A percentile compares a stretch with the other conserved stretches of the same genome.
These are phyloP conservation scores for Diplotaxis tenuifolia DNA, from an alignment of 345 rosid genomes.

Conservation along the genomic window DNA sequence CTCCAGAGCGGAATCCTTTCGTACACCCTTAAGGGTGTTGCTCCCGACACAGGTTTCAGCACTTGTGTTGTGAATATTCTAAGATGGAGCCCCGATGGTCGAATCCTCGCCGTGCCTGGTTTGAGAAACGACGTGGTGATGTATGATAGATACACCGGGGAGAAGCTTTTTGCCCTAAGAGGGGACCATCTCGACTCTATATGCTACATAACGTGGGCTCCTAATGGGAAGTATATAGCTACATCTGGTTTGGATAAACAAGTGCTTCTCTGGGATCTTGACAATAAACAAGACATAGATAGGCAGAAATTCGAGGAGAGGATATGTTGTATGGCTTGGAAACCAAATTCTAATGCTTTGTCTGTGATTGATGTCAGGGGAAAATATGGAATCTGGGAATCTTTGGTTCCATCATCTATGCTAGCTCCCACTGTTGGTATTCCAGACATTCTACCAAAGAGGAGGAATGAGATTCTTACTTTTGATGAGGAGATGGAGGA, in stretches of 20 bases:
- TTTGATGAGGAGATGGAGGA: constrained; percentile 72
- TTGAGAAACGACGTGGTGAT: constrained; percentile 78
- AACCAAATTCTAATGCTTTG: constrained; percentile 79
- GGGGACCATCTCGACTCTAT: constrained; percentile 74
- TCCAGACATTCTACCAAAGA: constrained; percentile 56
- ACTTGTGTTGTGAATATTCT: constrained; percentile 58
- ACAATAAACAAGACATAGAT: constrained; percentile 78
- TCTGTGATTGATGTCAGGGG: constrained; percentile 81
- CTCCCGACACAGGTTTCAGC: constrained; percentile 62
- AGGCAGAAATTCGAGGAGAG: constrained; percentile 78
- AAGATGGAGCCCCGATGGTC: constrained; percentile 97
- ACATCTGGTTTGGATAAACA: constrained; percentile 86
- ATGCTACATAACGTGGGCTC: constrained; percentile 84
- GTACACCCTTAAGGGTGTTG: constrained; percentile 62
- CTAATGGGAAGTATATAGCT: constrained; percentile 91
- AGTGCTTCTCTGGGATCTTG: constrained; percentile 88
- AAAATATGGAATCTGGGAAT: constrained; percentile 87
- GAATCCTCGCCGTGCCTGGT: constrained; percentile 83
- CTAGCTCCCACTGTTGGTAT: constrained; percentile 74
- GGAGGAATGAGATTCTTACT: constrained; percentile 64
- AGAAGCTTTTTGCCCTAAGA: constrained; percentile 73
- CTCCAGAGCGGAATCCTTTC: constrained; percentile 64
- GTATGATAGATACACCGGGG: constrained; percentile 93
- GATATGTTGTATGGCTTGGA: constrained; percentile 86
- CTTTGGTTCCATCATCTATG: constrained; percentile 91